A percentile compares a stretch with the other conserved stretches of the same genome.
Evolutionary conservation across 2,329 filamentous ascomycete species (phyloP).

Genomic region (Hypoxylon rubiginosum): DNA sequence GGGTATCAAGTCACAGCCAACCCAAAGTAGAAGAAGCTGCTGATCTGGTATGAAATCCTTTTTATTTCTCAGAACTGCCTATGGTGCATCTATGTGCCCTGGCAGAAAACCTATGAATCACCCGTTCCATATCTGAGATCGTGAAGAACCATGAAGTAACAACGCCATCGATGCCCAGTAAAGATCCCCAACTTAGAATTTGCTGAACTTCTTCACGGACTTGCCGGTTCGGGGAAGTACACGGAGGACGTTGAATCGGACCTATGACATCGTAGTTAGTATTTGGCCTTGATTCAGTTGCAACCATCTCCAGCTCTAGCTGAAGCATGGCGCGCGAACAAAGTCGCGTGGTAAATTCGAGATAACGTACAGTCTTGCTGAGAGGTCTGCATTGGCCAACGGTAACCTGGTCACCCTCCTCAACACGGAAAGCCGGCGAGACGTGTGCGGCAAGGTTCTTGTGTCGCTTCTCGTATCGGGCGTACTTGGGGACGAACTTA

Average conservation of each 20-base stretch:
- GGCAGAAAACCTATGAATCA: constrained; percentile 54
- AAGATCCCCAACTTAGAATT: constrained; percentile 82
- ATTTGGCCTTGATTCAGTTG: background rate
- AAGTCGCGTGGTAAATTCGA: background rate
- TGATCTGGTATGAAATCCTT: constrained; percentile 48
- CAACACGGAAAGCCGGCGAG: constrained; percentile 99
- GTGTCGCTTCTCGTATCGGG: constrained; percentile 99
- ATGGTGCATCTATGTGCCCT: constrained; percentile 51
- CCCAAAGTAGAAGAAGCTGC: background rate
- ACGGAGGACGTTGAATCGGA: constrained; percentile 99
- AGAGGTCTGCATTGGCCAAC: constrained; percentile 99
- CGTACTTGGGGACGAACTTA: constrained; percentile 99
- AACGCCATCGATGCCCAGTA: constrained; percentile 67
- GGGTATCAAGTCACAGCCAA: constrained; percentile 6
- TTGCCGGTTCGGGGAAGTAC: constrained; percentile 98
- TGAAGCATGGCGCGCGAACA: background rate
- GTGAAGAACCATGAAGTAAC: constrained; percentile 62
- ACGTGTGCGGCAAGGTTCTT: constrained; percentile 99
- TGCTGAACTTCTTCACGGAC: constrained; percentile 96
- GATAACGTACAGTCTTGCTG: constrained; percentile 93
- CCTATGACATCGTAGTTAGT: constrained; percentile 63
- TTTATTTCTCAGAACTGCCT: constrained; percentile 54
- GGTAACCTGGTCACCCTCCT: constrained; percentile 99
- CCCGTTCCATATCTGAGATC: constrained; percentile 55
- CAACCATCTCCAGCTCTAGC: background rate